These are phyloP conservation scores for Pilobolus umbonatus DNA, from an alignment of 192 early-diverging fungal species.

Conservation along the genomic window DNA sequence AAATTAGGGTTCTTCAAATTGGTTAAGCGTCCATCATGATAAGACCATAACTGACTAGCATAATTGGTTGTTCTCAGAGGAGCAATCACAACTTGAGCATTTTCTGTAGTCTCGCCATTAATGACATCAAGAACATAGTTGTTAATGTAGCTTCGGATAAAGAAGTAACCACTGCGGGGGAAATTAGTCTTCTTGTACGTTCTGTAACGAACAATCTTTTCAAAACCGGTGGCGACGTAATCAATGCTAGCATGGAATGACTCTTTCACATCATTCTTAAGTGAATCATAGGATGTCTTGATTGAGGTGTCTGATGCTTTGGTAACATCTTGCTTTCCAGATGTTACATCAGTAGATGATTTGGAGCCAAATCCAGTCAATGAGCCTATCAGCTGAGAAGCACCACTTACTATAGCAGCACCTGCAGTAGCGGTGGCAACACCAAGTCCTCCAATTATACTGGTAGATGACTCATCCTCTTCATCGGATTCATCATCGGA, in stretches of 20 bases:
- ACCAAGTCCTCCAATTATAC: slow-evolving; percentile 6
- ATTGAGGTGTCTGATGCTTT: background rate
- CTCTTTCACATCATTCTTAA: slow-evolving; percentile 1
- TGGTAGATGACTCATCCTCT: background rate
- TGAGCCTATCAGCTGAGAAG: background rate
- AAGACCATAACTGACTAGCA: slow-evolving; percentile 31
- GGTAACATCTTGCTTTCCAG: background rate
- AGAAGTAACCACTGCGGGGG: slow-evolving; percentile 23
- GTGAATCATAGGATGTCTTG: slow-evolving; percentile 6
- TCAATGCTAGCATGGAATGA: slow-evolving; percentile 6
- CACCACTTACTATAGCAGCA: background rate
- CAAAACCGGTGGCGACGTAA: slow-evolving; percentile 25
- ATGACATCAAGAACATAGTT: slow-evolving; percentile 26
- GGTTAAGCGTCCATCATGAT: slow-evolving; percentile 13
- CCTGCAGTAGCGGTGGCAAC: background rate
- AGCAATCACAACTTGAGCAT: slow-evolving; percentile 14
- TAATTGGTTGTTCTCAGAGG: slow-evolving; percentile 16
- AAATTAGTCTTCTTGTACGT: slow-evolving; percentile 12
- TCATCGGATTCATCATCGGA: background rate
- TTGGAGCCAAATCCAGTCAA: background rate
- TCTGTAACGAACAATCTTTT: slow-evolving; percentile 24
- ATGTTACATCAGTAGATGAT: background rate
- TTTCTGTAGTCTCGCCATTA: background rate
- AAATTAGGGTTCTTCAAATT: slow-evolving; percentile 25
- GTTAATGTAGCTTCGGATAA: slow-evolving; percentile 27